Evolutionary conservation across 306 rosid species (phyloP).

Genomic region (Mimosa bimucronata): DNA sequence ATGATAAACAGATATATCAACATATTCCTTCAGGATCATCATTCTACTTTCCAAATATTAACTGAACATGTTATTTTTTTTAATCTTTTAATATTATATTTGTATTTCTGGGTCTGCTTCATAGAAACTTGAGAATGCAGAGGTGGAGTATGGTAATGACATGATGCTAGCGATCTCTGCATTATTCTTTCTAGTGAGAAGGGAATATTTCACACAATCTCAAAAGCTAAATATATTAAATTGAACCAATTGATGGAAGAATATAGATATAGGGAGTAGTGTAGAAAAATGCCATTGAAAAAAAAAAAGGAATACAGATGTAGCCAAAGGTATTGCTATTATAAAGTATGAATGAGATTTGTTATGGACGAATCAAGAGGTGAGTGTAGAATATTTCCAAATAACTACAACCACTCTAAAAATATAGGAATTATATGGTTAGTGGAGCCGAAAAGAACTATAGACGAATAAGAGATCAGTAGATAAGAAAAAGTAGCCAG

Average conservation of each 20-base stretch:
- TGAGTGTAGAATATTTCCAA: slow-evolving; percentile 27
- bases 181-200: background rate
- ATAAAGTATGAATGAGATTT: slow-evolving; percentile 25
- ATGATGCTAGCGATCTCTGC: background rate
- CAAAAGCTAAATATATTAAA: background rate
- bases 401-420: background rate
- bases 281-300: slow-evolving; percentile 10
- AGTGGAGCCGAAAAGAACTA: slow-evolving; percentile 58
- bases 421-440: slow-evolving; percentile 24
- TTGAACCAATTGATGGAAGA: background rate
- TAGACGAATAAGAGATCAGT: background rate
- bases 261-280: background rate
- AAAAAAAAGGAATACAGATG: background rate
- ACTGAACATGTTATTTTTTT: too few species aligned
- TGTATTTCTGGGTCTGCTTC: background rate
- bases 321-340: slow-evolving; percentile 36
- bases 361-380: slow-evolving; percentile 32
- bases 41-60: too few species aligned
- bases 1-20: too few species aligned
- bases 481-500: slow-evolving; percentile 45
- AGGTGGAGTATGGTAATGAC: background rate
- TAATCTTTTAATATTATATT: background rate
- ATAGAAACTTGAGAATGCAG: background rate
- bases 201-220: background rate
- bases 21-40: too few species aligned